Conservation (phyloP, 192 early-diverging fungal species). For the Rhizophagus clarus region DNA sequence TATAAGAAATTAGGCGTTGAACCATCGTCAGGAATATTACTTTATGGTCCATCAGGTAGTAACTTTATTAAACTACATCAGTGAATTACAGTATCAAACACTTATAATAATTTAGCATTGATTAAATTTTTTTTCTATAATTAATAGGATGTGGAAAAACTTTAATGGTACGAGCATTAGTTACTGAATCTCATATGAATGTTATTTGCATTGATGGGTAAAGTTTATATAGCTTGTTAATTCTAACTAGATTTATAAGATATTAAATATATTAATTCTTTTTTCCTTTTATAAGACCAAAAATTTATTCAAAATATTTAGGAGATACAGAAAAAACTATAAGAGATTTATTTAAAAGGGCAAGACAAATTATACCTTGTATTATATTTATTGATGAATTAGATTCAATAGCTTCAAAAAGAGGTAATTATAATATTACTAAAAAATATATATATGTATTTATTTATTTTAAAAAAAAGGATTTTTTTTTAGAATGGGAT, state of each 20-base stretch:
- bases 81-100: no score
- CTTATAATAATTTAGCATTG: no score
- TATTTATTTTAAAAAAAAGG: not conserved
- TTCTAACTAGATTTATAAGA: conserved; percentile 71
- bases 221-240: conserved; percentile 78
- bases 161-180: conserved; percentile 76
- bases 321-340: conserved; percentile 88
- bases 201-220: conserved; percentile 85
- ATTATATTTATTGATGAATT: conserved; percentile 95
- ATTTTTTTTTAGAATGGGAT: conserved; percentile 42
- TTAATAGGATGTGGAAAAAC: conserved; percentile 89
- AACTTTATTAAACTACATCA: no score
- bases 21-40: conserved; percentile 80
- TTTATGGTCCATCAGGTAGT: conserved; percentile 87
- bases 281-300: conserved; percentile 78
- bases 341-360: conserved; percentile 81
- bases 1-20: conserved; percentile 59
- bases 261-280: conserved; percentile 73
- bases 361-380: conserved; percentile 83
- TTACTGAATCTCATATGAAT: conserved; percentile 75
- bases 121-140: not conserved
- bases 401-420: conserved; percentile 84
- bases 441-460: not conserved
- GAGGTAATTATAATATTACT: conserved; percentile 50
- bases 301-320: conserved; percentile 95